Percentiles rank a stretch among this genome's conserved stretches.
Conservation (phyloP, 495 filamentous ascomycete species). For the Penicillium salamii region DNA sequence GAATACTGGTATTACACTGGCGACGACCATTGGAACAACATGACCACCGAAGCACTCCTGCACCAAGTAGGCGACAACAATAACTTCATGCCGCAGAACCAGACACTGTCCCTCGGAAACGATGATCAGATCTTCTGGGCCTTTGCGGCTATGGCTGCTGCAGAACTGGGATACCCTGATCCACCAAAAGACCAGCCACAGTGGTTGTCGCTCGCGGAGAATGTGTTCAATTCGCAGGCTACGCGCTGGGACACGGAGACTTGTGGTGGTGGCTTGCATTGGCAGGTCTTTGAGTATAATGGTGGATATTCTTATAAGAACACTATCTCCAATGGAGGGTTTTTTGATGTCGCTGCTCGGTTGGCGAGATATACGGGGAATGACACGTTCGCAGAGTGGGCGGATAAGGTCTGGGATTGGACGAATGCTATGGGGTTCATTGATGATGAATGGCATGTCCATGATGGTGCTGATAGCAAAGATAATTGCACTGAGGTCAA, state of each 20-base stretch:
- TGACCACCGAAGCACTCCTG: conserved; percentile 60
- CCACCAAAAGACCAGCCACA: conserved; percentile 50
- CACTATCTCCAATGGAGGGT: conserved; percentile 69
- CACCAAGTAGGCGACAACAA: conserved; percentile 61
- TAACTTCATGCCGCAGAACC: conserved; percentile 76
- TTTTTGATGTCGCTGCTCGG: conserved; percentile 72
- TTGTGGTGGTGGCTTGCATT: conserved; percentile 68
- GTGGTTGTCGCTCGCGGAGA: conserved; percentile 72
- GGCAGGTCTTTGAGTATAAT: conserved; percentile 78
- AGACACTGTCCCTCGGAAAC: conserved; percentile 70
- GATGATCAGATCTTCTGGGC: conserved; percentile 85
- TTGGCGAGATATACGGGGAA: conserved; percentile 73
- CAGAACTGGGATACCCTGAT: conserved; percentile 66
- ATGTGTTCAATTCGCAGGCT: conserved; percentile 69
- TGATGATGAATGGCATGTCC: conserved; percentile 53
- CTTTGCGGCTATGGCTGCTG: conserved; percentile 71
- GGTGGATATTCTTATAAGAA: conserved; percentile 76
- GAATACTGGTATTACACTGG: conserved; percentile 81
- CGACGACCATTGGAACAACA: conserved; percentile 64
- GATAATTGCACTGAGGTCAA: conserved; percentile 40
- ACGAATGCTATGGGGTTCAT: conserved; percentile 56
- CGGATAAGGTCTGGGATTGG: conserved; percentile 69
- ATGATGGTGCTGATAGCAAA: conserved; percentile 55
- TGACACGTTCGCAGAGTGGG: conserved; percentile 68
- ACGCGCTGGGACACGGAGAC: conserved; percentile 61